Conservation (phyloP, 1,284 basidiomycete genomes). For the Gymnopus androsaceus region DNA sequence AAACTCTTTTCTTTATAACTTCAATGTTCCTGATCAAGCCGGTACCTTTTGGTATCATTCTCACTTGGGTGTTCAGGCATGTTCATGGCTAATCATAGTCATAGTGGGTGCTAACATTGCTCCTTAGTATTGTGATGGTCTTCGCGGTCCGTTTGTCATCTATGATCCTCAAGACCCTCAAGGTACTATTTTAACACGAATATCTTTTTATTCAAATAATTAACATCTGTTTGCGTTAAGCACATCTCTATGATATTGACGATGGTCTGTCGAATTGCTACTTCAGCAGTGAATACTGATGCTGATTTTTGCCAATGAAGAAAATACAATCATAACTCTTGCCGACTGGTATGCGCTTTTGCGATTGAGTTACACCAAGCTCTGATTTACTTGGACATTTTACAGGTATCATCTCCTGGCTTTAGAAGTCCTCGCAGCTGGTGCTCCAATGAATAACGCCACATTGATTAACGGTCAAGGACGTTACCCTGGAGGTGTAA, state of each 20-base stretch:
- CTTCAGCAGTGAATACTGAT: background rate
- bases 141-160: constrained; percentile 17
- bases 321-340: constrained; percentile 16
- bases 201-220: too few species aligned
- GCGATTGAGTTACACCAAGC: background rate
- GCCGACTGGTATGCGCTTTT: constrained; percentile 16
- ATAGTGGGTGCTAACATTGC: background rate
- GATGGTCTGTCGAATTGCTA: constrained; percentile 9
- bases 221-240: too few species aligned
- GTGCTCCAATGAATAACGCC: constrained; percentile 31
- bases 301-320: background rate
- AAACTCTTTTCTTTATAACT: constrained; percentile 30
- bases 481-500: constrained; percentile 25
- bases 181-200: too few species aligned
- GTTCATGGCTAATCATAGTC: background rate
- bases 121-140: constrained; percentile 20
- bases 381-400: background rate
- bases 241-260: constrained; percentile 17
- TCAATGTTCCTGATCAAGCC: constrained; percentile 21
- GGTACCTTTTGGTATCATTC: constrained; percentile 20
- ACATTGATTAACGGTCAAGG: constrained; percentile 46
- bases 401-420: constrained; percentile 11
- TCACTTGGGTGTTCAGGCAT: constrained; percentile 13
- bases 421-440: constrained; percentile 3
- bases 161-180: constrained; percentile 18